A percentile compares a stretch with the other conserved stretches of the same genome.
Conservation (phyloP, 306 rosid genomes). For the Medicago truncatula region MtrunA17r5.0-ANR NC_053043.1:10862001-10862500, state of each 20-base stretch:
- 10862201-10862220: constrained; percentile 36
- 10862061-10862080: constrained; percentile 46
- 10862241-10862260: constrained; percentile 67
- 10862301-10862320: not conserved
- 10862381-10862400: constrained; percentile 14
- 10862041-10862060: constrained; percentile 1
- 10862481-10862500: not conserved
- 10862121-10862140: not conserved
- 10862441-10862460: too few relatives aligned
- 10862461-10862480: too few relatives aligned
- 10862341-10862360: not conserved
- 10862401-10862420: not conserved
- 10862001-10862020: not conserved
- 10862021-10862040: not conserved
- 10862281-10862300: not conserved
- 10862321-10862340: constrained; percentile 10
- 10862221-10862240: constrained; percentile 54
- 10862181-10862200: not conserved
- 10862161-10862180: not conserved
- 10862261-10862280: constrained; percentile 49
- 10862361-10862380: not conserved
- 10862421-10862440: not conserved
- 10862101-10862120: not conserved
- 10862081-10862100: constrained; percentile 44
- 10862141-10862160: too few relatives aligned